A percentile compares a stretch with the other conserved stretches of the same genome.
Evolutionary conservation across 2,329 filamentous ascomycete genomes (phyloP).

Genomic region (Pestalotiopsis sp.): DNA sequence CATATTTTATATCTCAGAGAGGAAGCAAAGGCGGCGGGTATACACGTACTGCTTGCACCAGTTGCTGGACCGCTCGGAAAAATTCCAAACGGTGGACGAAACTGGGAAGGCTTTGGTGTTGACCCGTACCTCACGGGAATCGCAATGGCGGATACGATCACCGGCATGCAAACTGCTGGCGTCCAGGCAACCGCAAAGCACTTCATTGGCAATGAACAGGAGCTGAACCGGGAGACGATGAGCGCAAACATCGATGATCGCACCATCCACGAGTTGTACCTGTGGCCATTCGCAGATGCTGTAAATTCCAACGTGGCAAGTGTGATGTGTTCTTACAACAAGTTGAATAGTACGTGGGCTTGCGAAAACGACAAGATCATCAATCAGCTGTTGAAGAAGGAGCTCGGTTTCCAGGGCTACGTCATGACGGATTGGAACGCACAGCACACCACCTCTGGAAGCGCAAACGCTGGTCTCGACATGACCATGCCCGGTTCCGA

Average conservation of each 20-base stretch:
- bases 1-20: conserved; percentile 26
- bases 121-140: conserved; percentile 75
- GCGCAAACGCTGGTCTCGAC: conserved; percentile 71
- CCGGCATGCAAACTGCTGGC: conserved; percentile 55
- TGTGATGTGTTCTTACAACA: conserved; percentile 76
- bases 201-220: conserved; percentile 72
- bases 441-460: conserved; percentile 70
- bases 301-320: conserved; percentile 66
- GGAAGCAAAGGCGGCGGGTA: conserved; percentile 70
- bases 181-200: conserved; percentile 60
- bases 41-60: conserved; percentile 77
- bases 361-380: conserved; percentile 66
- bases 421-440: conserved; percentile 71
- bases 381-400: conserved; percentile 66
- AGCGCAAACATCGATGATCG: conserved; percentile 65
- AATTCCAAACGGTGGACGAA: conserved; percentile 72
- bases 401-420: conserved; percentile 74
- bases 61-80: conserved; percentile 76
- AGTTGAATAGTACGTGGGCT: conserved; percentile 68
- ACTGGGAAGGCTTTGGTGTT: conserved; percentile 82
- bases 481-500: conserved; percentile 80
- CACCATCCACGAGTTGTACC: conserved; percentile 68
- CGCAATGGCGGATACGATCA: conserved; percentile 62
- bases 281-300: conserved; percentile 71
- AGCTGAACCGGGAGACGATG: conserved; percentile 56